A percentile compares a stretch with the other conserved stretches of the same genome.
Evolutionary conservation across 768 basidiomycete species (phyloP).

Genomic region (Tulasnella sp.): DNA sequence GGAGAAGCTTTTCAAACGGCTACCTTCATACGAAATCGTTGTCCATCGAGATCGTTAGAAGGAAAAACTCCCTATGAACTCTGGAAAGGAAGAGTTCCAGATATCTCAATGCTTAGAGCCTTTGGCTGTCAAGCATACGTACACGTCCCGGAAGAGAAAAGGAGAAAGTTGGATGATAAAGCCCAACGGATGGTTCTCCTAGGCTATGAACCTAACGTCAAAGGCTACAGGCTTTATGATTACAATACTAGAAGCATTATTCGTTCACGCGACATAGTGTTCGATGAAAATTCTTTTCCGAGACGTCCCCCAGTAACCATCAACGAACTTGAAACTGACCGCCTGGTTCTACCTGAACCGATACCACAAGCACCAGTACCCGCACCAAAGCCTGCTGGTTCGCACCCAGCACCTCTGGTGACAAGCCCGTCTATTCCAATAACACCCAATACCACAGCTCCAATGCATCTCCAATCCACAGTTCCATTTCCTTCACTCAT

Average conservation of each 20-base stretch:
- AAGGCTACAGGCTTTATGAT: slow-evolving; percentile 22
- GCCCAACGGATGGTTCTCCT: slow-evolving; percentile 20
- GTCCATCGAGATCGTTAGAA: slow-evolving; percentile 7
- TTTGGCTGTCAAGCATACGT: slow-evolving; percentile 22
- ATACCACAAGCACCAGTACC: not conserved
- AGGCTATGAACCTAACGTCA: slow-evolving; percentile 20
- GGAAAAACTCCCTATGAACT: slow-evolving; percentile 17
- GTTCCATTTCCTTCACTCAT: not conserved
- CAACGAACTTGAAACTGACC: not conserved
- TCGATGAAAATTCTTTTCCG: slow-evolving; percentile 11
- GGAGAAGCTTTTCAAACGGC: slow-evolving; percentile 18
- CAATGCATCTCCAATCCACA: too few relatives aligned
- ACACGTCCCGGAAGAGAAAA: slow-evolving; percentile 15
- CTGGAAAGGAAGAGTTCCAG: slow-evolving; percentile 18
- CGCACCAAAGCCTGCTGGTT: not conserved
- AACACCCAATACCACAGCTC: too few relatives aligned
- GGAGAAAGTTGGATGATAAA: slow-evolving; percentile 18
- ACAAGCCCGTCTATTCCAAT: not conserved
- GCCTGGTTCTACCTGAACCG: not conserved
- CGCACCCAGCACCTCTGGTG: not conserved
- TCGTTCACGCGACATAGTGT: slow-evolving; percentile 15
- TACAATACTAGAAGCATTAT: not conserved
- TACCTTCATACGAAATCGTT: slow-evolving; percentile 16
- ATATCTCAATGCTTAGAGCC: slow-evolving; percentile 19
- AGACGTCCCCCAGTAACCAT: not conserved